Evolutionary conservation across 179 eudicot species (phyloP), one percentile per base, ranked within the genome.

Genomic region (Drosera spatulata): DNA sequence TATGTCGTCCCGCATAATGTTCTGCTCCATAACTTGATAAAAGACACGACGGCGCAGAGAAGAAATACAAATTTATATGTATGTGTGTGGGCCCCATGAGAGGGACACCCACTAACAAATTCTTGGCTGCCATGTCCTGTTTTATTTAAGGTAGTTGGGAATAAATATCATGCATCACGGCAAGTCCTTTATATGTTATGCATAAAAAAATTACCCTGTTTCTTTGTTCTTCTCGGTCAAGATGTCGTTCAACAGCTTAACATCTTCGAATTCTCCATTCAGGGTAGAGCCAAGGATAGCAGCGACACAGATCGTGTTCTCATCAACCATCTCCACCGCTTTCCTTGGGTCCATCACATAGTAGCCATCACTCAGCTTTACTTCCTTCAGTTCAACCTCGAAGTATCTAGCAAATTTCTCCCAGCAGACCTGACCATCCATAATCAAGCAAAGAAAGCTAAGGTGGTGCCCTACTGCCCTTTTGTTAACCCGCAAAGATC

Each of bases 241-340:
- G 42, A 82, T 80, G 41, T 77, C 75, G 14, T 82, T 82, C 60
- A 82, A 59, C 39, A 67, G 74, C 77, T 79, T 82, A 40, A 82
- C 82, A 37, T 82, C 84, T 72, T 79, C 87, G 6, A 82, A 82
- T 60, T 82, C 87, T 4, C 87, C 87, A 49, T 82, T 82, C 41
- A 82, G 76, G 44, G 84, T 79, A 41, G 83, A 81, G n/a, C 86
- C 86, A 15, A 82, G 79, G n/a, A 82, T 82, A 12, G 84, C 84
- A 52, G 87, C 87, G 9, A 81, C 86, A 53, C 86, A 80, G 4
- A 77, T 80, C 11, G 83, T 81, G 69, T 81, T 81, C 61, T 81
- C 86, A 43, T 81, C 83, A 42, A 81, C 86, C 75, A 81, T 10
- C 43, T 78, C 81, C 2, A 71, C 84, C 0, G 84, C 87, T 55